Evolutionary conservation across 176 grass and related monocot genomes (phyloP), one percentile per base, ranked within the genome.

Genomic region (Triticum dicoccoides): DNA sequence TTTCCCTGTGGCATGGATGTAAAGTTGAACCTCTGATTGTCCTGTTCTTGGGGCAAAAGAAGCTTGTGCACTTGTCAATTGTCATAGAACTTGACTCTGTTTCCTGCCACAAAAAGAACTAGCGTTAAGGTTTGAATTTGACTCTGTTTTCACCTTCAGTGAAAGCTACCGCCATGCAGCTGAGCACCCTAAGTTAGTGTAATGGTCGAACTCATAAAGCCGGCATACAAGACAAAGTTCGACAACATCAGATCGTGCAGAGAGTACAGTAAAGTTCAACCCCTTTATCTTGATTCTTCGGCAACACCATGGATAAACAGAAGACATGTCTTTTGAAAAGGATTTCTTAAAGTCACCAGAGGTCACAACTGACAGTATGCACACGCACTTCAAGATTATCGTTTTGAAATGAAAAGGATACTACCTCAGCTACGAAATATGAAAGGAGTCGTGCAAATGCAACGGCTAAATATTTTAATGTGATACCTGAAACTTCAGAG

Each of bases 401-500:
- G 35, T 52, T 75, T 37, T 20, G 5, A 18, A 80, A 34, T 9
- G 42, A 0, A 66, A 80, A 54, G 5, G 12, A 23, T 2, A 47
- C 38, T 18, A 73, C 20, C 34, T 47, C 8, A 80, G 12, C 49
- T 5, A 29, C 11, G 49, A 52, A 52, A 52, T 52, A 52, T 52
- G 4, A 51, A 73, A 63, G 17, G 25, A 21, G 38, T 25, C 8
- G 38, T 15, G 20, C 18, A 35, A 65, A 41, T 49, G 41, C 25
- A 74, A 54, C 21, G 2, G 27, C 10, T 51, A 74, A 29, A 67
- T 1, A 62, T 13, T 5, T 34, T 75, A 52, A 49, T 62, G 21
- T 75, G 25, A 54, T 75, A 49, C 32, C 14, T 39, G 41, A 86
- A 90, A 32, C 30, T 76, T 77, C 83, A 90, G 70, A 85, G 47